Percentiles rank a stretch among this genome's conserved stretches.
These are phyloP conservation scores for Helenozyma rhizophorensis DNA, from an alignment of 805 yeast species.

Conservation along the genomic window DNA sequence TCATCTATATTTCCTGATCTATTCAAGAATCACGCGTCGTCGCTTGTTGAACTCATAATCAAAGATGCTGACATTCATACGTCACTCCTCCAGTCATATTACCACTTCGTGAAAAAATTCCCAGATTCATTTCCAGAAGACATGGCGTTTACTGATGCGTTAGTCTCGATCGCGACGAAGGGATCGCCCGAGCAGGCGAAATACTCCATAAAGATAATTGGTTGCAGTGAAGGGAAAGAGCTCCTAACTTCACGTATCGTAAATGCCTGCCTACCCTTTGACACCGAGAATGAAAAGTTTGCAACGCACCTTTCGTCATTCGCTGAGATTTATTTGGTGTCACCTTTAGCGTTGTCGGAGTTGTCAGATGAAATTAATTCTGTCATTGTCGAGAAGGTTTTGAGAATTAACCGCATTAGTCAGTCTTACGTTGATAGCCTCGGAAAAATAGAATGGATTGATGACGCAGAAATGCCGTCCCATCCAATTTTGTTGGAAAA, in stretches of 20 bases:
- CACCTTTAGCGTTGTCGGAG: slow-evolving; percentile 46
- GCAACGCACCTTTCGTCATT: slow-evolving; percentile 56
- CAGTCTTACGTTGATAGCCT: slow-evolving; percentile 23
- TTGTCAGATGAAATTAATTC: slow-evolving; percentile 56
- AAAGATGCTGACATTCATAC: slow-evolving; percentile 6
- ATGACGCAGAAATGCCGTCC: slow-evolving; percentile 32
- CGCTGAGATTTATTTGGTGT: slow-evolving; percentile 51
- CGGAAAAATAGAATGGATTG: slow-evolving; percentile 40
- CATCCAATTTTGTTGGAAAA: slow-evolving; percentile 41
- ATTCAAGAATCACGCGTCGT: slow-evolving; percentile 54
- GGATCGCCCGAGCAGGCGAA: slow-evolving; percentile 63
- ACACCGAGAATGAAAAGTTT: slow-evolving; percentile 33
- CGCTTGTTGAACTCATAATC: slow-evolving; percentile 39
- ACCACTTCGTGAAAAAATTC: slow-evolving; percentile 51
- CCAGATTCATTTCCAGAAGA: slow-evolving; percentile 46
- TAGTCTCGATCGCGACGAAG: slow-evolving; percentile 42
- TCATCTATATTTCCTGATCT: slow-evolving; percentile 60
- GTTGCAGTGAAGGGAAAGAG: slow-evolving; percentile 43
- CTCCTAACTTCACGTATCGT: slow-evolving; percentile 36
- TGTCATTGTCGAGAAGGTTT: slow-evolving; percentile 55
- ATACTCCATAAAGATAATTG: slow-evolving; percentile 57
- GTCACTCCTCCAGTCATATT: slow-evolving; percentile 48
- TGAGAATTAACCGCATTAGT: slow-evolving; percentile 45
- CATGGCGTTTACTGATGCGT: slow-evolving; percentile 38
- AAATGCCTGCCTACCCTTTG: slow-evolving; percentile 47